Evolutionary conservation across 1,284 basidiomycete genomes (phyloP), one percentile per base, ranked within the genome.

Genomic region (Irpex sp.): DNA sequence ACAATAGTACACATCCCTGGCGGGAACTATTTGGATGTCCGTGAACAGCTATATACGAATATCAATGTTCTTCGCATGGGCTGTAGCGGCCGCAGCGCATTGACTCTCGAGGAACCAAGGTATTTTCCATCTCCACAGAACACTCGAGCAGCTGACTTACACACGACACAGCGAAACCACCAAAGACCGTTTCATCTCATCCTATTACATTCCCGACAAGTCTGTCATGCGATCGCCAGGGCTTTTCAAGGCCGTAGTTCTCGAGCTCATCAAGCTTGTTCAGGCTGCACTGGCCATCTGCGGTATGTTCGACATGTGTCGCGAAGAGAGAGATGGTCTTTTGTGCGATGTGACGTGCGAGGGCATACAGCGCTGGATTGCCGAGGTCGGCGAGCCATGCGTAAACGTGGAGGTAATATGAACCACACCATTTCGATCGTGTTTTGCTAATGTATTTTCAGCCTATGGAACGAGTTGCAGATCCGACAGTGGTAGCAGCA

Each of bases 21-120:
- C 57, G 92, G 92, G 33, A 80, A 88, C 71, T 89, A 87, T 72
- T 77, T 84, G 19, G 79, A 81, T 35, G 78, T 81, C 37, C 81
- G 81, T 63, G 83, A 89, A 65, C 85, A 85, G 63, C 81, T 93
- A 33, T 91, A 89, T 72, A 81, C 86, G 55, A 93, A 93, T 69
- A 90, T 93, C 67, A 88, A 89, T 70, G 78, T 93, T 15, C 79
- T 91, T 51, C 83, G 91, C 15, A 88, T 92, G 83, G 90, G 90
- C 2, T 90, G 88, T 70, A 86, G 85, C 61, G 89, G 89, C 15
- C 81, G 91, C 51, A 88, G 83, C 67, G 90, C 88, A 1, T 78
- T 93, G 39, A 89, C 89, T 11, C 82, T 93, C 13, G 85, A 91
- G 68, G 86, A 90, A 68, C 87, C 89, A 15, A 88, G 84, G 88